These are phyloP conservation scores for Chytriomyces sp. DNA, from an alignment of 192 early-diverging fungal species.

Conservation along the genomic window DNA sequence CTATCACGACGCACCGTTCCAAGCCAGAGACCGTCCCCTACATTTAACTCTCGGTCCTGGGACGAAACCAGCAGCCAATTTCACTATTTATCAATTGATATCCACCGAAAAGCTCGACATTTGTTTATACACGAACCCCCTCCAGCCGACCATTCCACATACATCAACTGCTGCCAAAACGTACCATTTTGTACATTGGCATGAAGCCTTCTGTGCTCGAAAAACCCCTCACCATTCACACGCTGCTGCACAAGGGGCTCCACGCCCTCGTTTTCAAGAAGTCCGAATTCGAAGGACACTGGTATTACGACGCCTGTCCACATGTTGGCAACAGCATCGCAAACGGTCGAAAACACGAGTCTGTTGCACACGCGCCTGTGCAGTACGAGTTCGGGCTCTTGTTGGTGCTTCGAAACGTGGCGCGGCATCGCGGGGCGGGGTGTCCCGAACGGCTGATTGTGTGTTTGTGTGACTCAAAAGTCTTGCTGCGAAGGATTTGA, in stretches of 20 bases:
- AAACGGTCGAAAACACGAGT: slow-evolving; percentile 67
- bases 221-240: slow-evolving; percentile 74
- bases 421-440: slow-evolving; percentile 63
- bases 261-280: slow-evolving; percentile 63
- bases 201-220: slow-evolving; percentile 76
- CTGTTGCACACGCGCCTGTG: slow-evolving; percentile 60
- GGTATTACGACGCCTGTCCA: slow-evolving; percentile 78
- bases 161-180: too few relatives aligned
- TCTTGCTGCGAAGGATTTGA: slow-evolving; percentile 62
- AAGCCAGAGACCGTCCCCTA: too few relatives aligned
- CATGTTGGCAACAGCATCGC: slow-evolving; percentile 42
- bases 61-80: too few relatives aligned
- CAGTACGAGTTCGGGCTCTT: slow-evolving; percentile 63
- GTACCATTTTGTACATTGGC: too few relatives aligned
- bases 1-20: too few relatives aligned
- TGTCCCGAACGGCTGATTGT: slow-evolving; percentile 77
- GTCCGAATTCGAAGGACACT: slow-evolving; percentile 66
- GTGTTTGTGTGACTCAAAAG: slow-evolving; percentile 70
- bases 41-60: too few relatives aligned
- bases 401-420: slow-evolving; percentile 20
- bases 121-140: too few relatives aligned
- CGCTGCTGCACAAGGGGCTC: slow-evolving; percentile 48
- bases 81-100: too few relatives aligned
- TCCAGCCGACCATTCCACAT: too few relatives aligned
- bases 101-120: too few relatives aligned